Conservation (phyloP, 2,329 filamentous ascomycete genomes). For the Trichoderma pleuroti region DNA sequence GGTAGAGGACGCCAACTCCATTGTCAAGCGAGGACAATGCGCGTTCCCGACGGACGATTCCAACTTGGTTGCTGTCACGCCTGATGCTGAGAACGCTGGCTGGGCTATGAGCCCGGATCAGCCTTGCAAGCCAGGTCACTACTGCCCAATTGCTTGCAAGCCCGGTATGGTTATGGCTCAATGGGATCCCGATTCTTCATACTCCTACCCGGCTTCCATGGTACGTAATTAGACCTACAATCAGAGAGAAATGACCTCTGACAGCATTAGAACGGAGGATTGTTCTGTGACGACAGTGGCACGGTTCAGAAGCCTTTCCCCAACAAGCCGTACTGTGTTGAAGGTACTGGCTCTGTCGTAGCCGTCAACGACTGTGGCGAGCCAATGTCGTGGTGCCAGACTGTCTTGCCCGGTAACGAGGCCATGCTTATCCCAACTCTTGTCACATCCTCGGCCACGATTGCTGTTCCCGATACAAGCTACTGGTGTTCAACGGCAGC, state of each 20-base stretch:
- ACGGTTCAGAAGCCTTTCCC: constrained; percentile 67
- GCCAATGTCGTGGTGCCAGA: constrained; percentile 71
- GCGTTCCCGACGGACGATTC: constrained; percentile 59
- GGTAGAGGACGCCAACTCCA: constrained; percentile 22
- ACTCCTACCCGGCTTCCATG: constrained; percentile 68
- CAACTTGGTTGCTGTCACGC: constrained; percentile 66
- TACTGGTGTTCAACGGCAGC: constrained; percentile 74
- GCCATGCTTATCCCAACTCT: constrained; percentile 79
- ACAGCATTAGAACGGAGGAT: constrained; percentile 61
- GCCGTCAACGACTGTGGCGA: constrained; percentile 63
- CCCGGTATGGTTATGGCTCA: constrained; percentile 73
- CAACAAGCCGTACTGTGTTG: constrained; percentile 63
- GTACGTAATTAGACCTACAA: constrained; percentile 43
- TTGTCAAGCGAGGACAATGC: constrained; percentile 59
- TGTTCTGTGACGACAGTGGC: constrained; percentile 67
- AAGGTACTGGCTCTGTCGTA: constrained; percentile 62
- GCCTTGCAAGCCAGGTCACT: constrained; percentile 61
- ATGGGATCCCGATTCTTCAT: constrained; percentile 70
- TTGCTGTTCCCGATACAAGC: constrained; percentile 65
- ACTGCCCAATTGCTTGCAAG: constrained; percentile 75
- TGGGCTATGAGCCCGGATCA: constrained; percentile 80
- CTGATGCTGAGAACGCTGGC: constrained; percentile 61
- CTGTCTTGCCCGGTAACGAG: constrained; percentile 73
- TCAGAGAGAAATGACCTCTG: not conserved
- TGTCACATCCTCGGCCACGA: constrained; percentile 51